Percentiles rank a stretch among this genome's conserved stretches.
These are phyloP conservation scores for Periconia sp. DNA, from an alignment of 2,329 filamentous ascomycete species.

Conservation along the genomic window DNA sequence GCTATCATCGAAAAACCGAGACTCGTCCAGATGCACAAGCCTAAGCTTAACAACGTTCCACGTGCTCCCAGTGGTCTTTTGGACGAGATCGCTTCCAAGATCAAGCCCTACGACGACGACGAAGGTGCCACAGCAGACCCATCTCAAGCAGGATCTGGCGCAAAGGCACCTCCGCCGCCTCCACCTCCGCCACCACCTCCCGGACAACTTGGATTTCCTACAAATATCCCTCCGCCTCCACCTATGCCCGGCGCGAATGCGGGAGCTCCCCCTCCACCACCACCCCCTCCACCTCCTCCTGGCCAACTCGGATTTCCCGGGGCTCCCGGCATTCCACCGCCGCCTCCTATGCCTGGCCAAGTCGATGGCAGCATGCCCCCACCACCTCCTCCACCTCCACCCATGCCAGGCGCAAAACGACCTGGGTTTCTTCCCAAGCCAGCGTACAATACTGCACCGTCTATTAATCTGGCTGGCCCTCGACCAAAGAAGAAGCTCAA, in stretches of 20 bases:
- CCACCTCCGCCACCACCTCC: constrained; percentile 56
- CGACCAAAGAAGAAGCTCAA: constrained; percentile 99
- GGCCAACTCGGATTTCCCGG: constrained; percentile 51
- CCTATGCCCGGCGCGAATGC: constrained; percentile 54
- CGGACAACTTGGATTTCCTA: constrained; percentile 44
- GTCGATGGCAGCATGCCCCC: constrained; percentile 52
- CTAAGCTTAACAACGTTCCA: constrained; percentile 63
- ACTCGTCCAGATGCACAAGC: constrained; percentile 78
- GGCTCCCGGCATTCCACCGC: constrained; percentile 49
- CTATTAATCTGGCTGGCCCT: constrained; percentile 76
- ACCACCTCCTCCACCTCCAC: constrained; percentile 62
- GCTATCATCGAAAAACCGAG: constrained; percentile 79
- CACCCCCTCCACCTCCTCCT: constrained; percentile 54
- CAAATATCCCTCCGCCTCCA: constrained; percentile 50
- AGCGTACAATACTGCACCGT: constrained; percentile 59
- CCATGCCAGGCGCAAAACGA: constrained; percentile 61
- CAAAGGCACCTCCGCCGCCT: constrained; percentile 57
- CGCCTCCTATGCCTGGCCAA: constrained; percentile 57
- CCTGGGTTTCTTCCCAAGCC: constrained; percentile 78
- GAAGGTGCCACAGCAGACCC: constrained; percentile 62
- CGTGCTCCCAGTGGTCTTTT: constrained; percentile 69
- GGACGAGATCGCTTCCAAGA: constrained; percentile 75
- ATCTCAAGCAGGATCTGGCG: constrained; percentile 56
- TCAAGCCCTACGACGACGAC: constrained; percentile 75
- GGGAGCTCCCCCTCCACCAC: constrained; percentile 53